A percentile compares a stretch with the other conserved stretches of the same genome.
Conservation (phyloP, 306 rosid genomes). For the Clitoria ternatea region DNA sequence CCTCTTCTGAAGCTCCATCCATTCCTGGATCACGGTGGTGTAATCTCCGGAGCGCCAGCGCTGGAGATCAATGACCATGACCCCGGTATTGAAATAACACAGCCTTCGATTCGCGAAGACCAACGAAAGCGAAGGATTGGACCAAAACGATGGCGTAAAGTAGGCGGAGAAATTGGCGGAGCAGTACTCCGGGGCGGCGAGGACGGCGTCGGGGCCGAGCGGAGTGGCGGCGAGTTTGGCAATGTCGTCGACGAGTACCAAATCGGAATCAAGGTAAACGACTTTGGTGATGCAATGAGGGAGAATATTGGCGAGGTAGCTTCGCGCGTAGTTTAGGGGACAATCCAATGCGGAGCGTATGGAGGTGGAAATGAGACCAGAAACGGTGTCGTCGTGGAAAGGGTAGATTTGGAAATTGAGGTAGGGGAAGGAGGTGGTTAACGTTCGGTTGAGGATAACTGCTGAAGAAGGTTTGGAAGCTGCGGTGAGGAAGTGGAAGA, state of each 20-base stretch:
- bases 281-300: slow-evolving; percentile 47
- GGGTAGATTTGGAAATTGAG: slow-evolving; percentile 65
- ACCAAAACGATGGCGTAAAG: slow-evolving; percentile 82
- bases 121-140: slow-evolving; percentile 63
- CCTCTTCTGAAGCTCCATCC: slow-evolving; percentile 96
- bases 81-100: slow-evolving; percentile 93
- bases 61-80: slow-evolving; percentile 79
- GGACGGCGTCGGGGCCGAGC: slow-evolving; percentile 39
- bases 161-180: slow-evolving; percentile 71
- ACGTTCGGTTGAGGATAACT: slow-evolving; percentile 21
- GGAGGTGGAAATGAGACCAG: slow-evolving; percentile 82
- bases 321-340: slow-evolving; percentile 86
- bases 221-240: slow-evolving; percentile 65
- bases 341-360: slow-evolving; percentile 80
- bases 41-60: slow-evolving; percentile 74
- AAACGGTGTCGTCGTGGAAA: slow-evolving; percentile 54
- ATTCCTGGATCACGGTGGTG: slow-evolving; percentile 65
- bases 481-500: slow-evolving; percentile 71
- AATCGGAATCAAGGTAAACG: slow-evolving; percentile 87
- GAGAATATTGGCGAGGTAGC: slow-evolving; percentile 58
- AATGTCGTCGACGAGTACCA: slow-evolving; percentile 84
- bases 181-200: slow-evolving; percentile 94
- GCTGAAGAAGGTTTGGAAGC: slow-evolving; percentile 29
- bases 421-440: slow-evolving; percentile 62
- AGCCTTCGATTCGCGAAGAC: slow-evolving; percentile 58